Evolutionary conservation across 768 basidiomycete species (phyloP), one percentile per base, ranked within the genome.

Genomic region (Glaciozyma antarctica): DNA sequence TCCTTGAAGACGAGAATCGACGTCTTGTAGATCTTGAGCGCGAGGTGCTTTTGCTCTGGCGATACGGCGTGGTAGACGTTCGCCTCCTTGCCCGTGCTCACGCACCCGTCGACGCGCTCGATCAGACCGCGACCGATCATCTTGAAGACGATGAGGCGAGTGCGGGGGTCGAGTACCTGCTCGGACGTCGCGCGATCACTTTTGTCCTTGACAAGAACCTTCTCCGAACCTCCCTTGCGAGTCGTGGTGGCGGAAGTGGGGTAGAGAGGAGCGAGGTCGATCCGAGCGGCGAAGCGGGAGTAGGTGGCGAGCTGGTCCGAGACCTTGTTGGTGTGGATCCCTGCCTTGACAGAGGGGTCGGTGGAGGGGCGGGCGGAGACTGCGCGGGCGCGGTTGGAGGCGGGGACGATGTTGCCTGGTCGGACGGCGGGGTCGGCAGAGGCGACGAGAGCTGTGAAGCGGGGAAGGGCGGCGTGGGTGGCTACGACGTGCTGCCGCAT

Each of bases 31-130:
- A 99, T 91, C 77, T 99, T 99, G 65, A 98, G 82, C 0, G 95
- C 95, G 51, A 95, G 79, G 73, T 94, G 89, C 26, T 72, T 68
- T 19, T 64, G 72, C 19, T 62, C 59, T 47, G 69, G 62, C 3
- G 47, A 12, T 7, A 64, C n/a, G 1, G 92, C 91, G 74, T 97
- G 92, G 75, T 99, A 99, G 17, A 99, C 95, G 72, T 98, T 98
- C 13, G 94, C 94, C 83, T 99, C 95, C 81, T 99, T 99, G 34
- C 95, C 95, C 0, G 95, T 97, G 73, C 89, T 92, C 51, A 99
- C 85, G 77, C 95, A 98, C 3, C 93, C 91, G 70, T 97, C 94
- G 54, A 99, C 85, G 75, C 90, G 87, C 61, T 87, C 84, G 19
- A 99, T 83, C 21, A 98, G 74, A 0, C 86, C 92, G 59, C 92